Conservation (phyloP, 2,329 filamentous ascomycete species). For the Claviceps sp. region DNA sequence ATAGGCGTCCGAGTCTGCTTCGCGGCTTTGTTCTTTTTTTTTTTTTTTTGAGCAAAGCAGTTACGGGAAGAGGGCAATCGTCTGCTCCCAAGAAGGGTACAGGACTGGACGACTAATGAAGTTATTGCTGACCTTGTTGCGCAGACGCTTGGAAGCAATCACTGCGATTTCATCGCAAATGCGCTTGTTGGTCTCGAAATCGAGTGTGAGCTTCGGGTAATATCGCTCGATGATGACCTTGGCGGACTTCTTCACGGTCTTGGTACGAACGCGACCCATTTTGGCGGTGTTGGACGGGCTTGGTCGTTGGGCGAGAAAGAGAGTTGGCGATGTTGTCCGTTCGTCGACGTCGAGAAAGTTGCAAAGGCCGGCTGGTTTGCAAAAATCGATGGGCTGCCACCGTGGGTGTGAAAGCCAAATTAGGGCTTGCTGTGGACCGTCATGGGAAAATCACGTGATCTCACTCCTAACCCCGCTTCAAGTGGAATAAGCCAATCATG, state of each 20-base stretch:
- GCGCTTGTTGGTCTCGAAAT: constrained; percentile 99
- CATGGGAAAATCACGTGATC: constrained; percentile 15
- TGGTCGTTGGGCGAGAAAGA: constrained; percentile 22
- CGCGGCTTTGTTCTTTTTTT: too few species aligned
- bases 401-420: constrained; percentile 11
- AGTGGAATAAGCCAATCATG: too few species aligned
- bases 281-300: constrained; percentile 37
- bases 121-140: constrained; percentile 72
- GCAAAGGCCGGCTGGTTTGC: constrained; percentile 2
- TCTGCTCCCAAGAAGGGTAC: too few species aligned
- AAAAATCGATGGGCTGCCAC: constrained; percentile 17
- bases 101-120: not conserved
- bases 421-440: constrained; percentile 15
- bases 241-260: constrained; percentile 66
- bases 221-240: constrained; percentile 99
- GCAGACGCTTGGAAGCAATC: constrained; percentile 95
- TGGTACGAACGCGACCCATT: constrained; percentile 59
- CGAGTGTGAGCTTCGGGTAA: constrained; percentile 94
- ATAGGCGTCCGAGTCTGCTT: not conserved
- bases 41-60: too few species aligned
- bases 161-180: constrained; percentile 99
- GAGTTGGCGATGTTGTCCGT: constrained; percentile 5
- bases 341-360: constrained; percentile 10
- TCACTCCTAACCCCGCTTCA: not conserved
- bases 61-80: not conserved